Evolutionary conservation across 371 early-diverging fungal species (phyloP).

Genomic region (Polyrhizophydium stewartii): DNA sequence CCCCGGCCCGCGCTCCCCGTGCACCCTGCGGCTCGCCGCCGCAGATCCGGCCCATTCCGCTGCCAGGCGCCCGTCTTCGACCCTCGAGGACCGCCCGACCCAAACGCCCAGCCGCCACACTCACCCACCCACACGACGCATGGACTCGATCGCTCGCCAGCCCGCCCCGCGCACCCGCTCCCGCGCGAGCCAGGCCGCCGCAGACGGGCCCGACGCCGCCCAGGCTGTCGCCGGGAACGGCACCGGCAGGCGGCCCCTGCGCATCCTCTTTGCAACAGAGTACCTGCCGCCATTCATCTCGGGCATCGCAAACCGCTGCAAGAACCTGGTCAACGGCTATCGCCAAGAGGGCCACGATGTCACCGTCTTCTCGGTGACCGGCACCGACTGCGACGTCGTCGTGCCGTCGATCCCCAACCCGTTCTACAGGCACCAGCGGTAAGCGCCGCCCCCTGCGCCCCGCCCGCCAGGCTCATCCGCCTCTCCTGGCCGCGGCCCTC

Average conservation of each 20-base stretch:
- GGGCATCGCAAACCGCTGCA: slow-evolving; percentile 47
- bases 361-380: slow-evolving; percentile 30
- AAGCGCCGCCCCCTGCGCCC: neutral
- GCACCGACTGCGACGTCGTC: slow-evolving; percentile 33
- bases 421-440: slow-evolving; percentile 37
- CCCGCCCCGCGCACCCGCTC: neutral
- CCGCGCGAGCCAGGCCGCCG: neutral
- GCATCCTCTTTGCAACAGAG: slow-evolving; percentile 43
- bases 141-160: neutral
- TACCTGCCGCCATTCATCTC: slow-evolving; percentile 47
- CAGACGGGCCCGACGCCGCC: no score
- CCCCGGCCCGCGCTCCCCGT: no score
- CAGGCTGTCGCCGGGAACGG: no score
- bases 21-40: no score
- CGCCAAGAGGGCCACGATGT: slow-evolving; percentile 36
- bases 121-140: neutral
- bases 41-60: no score
- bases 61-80: no score
- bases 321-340: slow-evolving; percentile 38
- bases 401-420: slow-evolving; percentile 33
- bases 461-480: no score
- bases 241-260: slow-evolving; percentile 15
- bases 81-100: neutral
- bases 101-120: neutral
- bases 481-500: no score